phyloP scores from a whole-genome alignment of 148 eudicot genomes.

The Rhododendron kiyosumense region DNA sequence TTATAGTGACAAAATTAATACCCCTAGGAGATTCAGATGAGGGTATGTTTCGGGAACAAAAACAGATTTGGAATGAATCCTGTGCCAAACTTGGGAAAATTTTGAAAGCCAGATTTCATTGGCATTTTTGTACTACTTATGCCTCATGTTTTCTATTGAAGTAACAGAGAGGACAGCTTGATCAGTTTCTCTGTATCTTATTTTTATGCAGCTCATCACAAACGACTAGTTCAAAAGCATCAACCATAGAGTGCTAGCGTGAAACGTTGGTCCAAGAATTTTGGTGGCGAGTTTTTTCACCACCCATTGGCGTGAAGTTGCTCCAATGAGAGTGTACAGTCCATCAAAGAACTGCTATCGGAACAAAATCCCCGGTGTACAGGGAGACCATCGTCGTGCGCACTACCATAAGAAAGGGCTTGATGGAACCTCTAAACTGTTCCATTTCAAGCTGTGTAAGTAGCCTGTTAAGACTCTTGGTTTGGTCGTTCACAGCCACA shows the following conservation, averaged over 20 bases:
- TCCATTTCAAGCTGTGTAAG: conserved; percentile 19
- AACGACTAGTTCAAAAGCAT: conserved; percentile 51
- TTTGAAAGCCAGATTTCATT: too few relatives aligned
- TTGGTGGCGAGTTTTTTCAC: conserved; percentile 54
- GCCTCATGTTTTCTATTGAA: too few relatives aligned
- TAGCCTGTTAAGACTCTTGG: not conserved
- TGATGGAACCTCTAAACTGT: conserved; percentile 12
- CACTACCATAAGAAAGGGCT: not conserved
- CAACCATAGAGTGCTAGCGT: conserved; percentile 41
- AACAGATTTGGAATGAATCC: too few relatives aligned
- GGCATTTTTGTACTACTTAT: not conserved
- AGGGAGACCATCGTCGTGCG: not conserved
- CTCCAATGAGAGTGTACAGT: conserved; percentile 26
- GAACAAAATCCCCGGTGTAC: not conserved
- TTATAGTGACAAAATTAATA: too few relatives aligned
- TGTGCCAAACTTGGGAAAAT: too few relatives aligned
- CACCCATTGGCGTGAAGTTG: conserved; percentile 7
- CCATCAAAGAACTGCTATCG: conserved; percentile 46
- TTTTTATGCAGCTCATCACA: conserved; percentile 33
- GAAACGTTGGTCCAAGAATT: conserved; percentile 40
- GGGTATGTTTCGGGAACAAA: too few relatives aligned
- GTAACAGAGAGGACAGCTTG: not conserved
- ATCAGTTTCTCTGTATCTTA: not conserved
- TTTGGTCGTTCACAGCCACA: not conserved
- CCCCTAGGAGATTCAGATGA: too few relatives aligned